Conservation (phyloP, 2,329 filamentous ascomycete genomes). For the Coniochaeta sp. region DNA sequence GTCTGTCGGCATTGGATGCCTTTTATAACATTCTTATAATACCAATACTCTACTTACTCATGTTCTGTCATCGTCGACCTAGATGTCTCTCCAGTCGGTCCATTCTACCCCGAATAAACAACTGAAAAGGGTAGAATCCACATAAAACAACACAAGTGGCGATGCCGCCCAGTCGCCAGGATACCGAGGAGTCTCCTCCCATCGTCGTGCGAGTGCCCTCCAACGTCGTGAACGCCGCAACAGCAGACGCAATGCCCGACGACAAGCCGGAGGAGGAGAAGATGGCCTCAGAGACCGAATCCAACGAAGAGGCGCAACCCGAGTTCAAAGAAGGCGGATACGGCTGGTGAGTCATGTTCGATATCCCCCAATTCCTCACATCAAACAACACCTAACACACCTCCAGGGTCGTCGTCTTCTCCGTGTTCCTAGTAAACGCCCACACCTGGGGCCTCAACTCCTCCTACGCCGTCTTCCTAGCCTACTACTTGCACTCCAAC, state of each 20-base stretch:
- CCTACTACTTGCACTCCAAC: constrained; percentile 48
- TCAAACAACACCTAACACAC: not conserved
- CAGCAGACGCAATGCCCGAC: not conserved
- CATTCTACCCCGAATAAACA: not conserved
- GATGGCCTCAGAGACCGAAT: constrained; percentile 12
- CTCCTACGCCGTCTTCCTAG: constrained; percentile 52
- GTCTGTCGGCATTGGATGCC: not conserved
- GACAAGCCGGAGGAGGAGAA: constrained; percentile 2
- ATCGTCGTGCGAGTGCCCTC: not conserved
- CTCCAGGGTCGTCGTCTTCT: constrained; percentile 44
- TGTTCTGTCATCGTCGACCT: not conserved
- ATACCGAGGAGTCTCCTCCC: not conserved
- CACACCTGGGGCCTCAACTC: constrained; percentile 73
- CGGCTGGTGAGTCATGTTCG: constrained; percentile 39
- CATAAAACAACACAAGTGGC: not conserved
- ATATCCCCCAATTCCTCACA: not conserved
- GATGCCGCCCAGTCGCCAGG: not conserved
- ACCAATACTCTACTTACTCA: too few species aligned
- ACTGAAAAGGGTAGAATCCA: not conserved
- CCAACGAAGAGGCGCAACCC: constrained; percentile 13
- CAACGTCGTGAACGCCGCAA: constrained; percentile 1
- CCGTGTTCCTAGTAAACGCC: constrained; percentile 52
- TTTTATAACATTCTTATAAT: not conserved
- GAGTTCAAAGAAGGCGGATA: constrained; percentile 50
- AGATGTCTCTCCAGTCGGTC: not conserved